Evolutionary conservation across 257 asterid species (phyloP), one percentile per base, ranked within the genome.

Genomic region (Scutellaria barbata): DNA sequence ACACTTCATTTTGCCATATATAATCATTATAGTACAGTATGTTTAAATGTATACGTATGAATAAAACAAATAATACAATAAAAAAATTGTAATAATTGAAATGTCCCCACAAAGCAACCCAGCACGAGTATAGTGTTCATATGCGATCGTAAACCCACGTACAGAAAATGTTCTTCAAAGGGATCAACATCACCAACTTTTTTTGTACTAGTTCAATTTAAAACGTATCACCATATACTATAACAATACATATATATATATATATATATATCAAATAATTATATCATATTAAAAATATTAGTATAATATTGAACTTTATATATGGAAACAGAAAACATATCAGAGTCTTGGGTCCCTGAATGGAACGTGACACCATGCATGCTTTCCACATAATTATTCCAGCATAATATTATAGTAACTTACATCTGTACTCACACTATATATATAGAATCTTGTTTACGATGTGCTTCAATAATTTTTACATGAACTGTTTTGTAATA

Each of bases 181-280:
- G 58, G 47, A 80, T 80, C 87, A 85, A 78, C 83, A 74, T 78
- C 88, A 72, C 58, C 40, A 71, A 66, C 83, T 74, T 85, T 85
- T 80, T 43, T 55, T 22, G 76, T 68, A 64, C 17, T 9, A 56
- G 48, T 68, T 40, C 55, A 55, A 42, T 48, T 45, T 57, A 14
- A 48, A 40, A 69, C 72, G 66, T 64, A 55, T 75, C 41, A 60
- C 8, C 67, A 64, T 70, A 61, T 63, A 69, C 66, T 53, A 56
- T 43, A 52, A 48, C 17, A 60, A 46, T 13, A 40, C 9, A 47
- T 5, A 65, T n/a, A n/a, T n/a, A n/a, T n/a, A n/a, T n/a, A n/a
- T n/a, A n/a, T n/a, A n/a, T n/a, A n/a, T n/a, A n/a, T 7, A 59
- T 4, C 25, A 22, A 22, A 22, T 22, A 22, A 30, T 30, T 30